Evolutionary conservation across 192 early-diverging fungal genomes (phyloP), one percentile per base, ranked within the genome.

Genomic region (Coemansia sp.): DNA sequence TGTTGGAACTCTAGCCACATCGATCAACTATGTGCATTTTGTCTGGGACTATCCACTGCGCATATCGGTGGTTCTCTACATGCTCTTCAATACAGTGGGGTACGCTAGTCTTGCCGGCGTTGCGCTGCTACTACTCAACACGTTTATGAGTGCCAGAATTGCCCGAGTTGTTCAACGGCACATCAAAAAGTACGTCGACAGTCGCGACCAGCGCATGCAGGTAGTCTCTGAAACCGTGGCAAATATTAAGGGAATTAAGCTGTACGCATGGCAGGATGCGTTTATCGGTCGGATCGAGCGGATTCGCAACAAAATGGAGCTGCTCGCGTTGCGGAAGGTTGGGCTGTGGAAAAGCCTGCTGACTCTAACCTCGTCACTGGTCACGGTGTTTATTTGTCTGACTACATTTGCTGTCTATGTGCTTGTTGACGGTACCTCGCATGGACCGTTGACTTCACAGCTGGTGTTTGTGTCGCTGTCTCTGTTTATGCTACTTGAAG

Each of bases 401-500:
- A 71, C 84, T 10, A 91, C 90, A 3, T 98, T 98, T 84, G 83
- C 86, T 3, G 70, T 91, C 3, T 98, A 91, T 58, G 84, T 86
- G 11, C 17, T 87, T 5, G 71, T 91, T 19, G 83, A 79, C 14
- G 71, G 80, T 53, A 76, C 86, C 10, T 68, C 69, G 17, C 69
- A 47, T 38, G 74, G 74, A 5, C 77, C 78, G 10, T 69, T 95
- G 26, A 88, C 87, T 1, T 69, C 86, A 21, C 75, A 81, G 56
- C 62, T 91, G 38, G 93, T 91, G 2, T 97, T 97, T 75, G 93
- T 94, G 5, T 88, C 92, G 20, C 82, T 98, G 51, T 85, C 94
- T 0, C 79, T 97, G 21, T 96, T 98, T 82, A 91, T 94, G 69
- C 74, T 96, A 63, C 78, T 97, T 12, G 90, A 90, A 62, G 94